Evolutionary conservation across 148 eudicot genomes (phyloP).

Genomic region (Dianthus caryophyllus): DNA sequence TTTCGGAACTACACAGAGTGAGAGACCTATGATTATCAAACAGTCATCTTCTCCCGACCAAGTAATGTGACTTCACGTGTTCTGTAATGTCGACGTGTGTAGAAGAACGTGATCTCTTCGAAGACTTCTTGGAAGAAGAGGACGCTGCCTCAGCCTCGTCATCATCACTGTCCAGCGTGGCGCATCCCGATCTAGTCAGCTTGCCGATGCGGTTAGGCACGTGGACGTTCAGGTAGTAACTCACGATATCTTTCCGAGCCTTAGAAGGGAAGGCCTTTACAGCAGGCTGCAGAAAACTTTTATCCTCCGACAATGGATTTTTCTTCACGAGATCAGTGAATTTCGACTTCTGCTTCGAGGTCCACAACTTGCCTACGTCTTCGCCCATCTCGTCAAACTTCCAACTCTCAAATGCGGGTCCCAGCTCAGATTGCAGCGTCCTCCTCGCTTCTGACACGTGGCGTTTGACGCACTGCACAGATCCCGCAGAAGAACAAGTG

Average conservation of each 20-base stretch:
- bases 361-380: conserved; percentile 51
- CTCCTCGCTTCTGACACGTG: conserved; percentile 44
- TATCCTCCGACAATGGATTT: conserved; percentile 37
- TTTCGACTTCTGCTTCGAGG: conserved; percentile 34
- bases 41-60: conserved; percentile 42
- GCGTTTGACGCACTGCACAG: conserved; percentile 41
- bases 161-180: conserved; percentile 59
- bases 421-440: conserved; percentile 42
- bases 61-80: conserved; percentile 41
- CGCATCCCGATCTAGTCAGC: conserved; percentile 40
- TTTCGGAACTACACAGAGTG: conserved; percentile 13
- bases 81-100: conserved; percentile 18
- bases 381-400: conserved; percentile 73
- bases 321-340: conserved; percentile 41
- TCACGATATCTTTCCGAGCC: conserved; percentile 37
- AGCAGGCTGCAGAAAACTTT: conserved; percentile 46
- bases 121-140: conserved; percentile 26
- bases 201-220: conserved; percentile 51
- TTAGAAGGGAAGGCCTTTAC: conserved; percentile 34
- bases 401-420: conserved; percentile 55
- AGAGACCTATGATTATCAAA: neutral
- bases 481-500: conserved; percentile 45
- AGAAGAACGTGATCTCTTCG: conserved; percentile 37
- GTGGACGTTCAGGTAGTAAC: conserved; percentile 65
- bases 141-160: conserved; percentile 37